These are phyloP conservation scores for Fusarium nurragi DNA, from an alignment of 2,329 filamentous ascomycete species.

Conservation along the genomic window DNA sequence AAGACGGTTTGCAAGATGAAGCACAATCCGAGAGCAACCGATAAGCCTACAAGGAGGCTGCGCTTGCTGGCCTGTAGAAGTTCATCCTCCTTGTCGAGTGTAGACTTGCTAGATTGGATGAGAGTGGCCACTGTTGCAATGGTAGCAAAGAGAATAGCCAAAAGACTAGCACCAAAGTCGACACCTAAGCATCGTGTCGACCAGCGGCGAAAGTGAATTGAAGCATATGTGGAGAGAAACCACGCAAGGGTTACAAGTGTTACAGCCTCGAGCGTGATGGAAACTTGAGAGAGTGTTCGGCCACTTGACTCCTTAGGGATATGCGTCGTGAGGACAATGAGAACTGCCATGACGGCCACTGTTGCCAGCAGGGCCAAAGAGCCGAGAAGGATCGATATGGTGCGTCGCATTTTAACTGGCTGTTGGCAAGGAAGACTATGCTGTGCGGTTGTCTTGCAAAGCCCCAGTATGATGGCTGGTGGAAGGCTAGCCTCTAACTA, in stretches of 20 bases:
- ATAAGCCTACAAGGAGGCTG: slow-evolving; percentile 55
- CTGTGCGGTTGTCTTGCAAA: slow-evolving; percentile 14
- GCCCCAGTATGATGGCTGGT: slow-evolving; percentile 11
- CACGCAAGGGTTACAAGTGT: slow-evolving; percentile 42
- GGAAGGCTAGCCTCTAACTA: slow-evolving; percentile 33
- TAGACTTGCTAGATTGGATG: slow-evolving; percentile 48
- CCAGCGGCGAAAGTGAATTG: slow-evolving; percentile 34
- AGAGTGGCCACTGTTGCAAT: slow-evolving; percentile 57
- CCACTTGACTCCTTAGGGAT: slow-evolving; percentile 37
- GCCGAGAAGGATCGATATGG: slow-evolving; percentile 35
- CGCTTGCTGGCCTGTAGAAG: slow-evolving; percentile 28
- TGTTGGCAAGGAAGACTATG: slow-evolving; percentile 5
- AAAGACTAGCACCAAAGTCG: slow-evolving; percentile 46
- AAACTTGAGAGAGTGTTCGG: slow-evolving; percentile 39
- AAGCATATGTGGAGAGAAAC: slow-evolving; percentile 49
- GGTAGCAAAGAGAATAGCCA: slow-evolving; percentile 57
- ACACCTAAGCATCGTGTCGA: slow-evolving; percentile 41
- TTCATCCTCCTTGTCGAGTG: slow-evolving; percentile 21
- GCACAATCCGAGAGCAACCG: slow-evolving; percentile 57
- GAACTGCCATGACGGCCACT: slow-evolving; percentile 31
- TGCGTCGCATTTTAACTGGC: slow-evolving; percentile 32
- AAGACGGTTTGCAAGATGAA: slow-evolving; percentile 61
- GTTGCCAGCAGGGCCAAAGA: slow-evolving; percentile 37
- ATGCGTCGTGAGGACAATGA: slow-evolving; percentile 35
- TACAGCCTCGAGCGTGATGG: slow-evolving; percentile 45